Conservation (phyloP, 148 eudicot species). For the Arctostaphylos glauca region DNA sequence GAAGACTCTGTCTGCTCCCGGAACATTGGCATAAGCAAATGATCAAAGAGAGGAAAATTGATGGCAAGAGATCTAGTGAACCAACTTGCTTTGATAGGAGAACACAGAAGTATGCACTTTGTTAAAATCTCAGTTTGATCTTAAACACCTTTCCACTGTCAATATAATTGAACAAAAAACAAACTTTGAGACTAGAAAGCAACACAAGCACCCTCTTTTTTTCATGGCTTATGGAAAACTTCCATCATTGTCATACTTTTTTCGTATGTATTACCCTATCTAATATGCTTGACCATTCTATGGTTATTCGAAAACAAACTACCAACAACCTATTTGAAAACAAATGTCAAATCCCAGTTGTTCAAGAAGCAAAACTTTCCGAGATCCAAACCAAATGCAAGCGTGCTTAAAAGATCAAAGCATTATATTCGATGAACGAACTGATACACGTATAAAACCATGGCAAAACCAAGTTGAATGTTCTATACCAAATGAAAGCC, state of each 20-base stretch:
- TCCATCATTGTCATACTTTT: not conserved
- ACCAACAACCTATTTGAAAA: not conserved
- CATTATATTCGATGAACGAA: not conserved
- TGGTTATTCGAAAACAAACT: not conserved
- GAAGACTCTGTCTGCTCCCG: not conserved
- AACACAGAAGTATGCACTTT: not conserved
- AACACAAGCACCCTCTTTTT: not conserved
- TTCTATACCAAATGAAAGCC: not conserved
- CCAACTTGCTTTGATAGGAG: not conserved
- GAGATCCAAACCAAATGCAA: not conserved
- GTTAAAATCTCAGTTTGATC: not conserved
- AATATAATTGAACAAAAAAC: not conserved
- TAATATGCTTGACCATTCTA: not conserved
- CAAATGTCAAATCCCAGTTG: not conserved
- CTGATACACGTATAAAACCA: not conserved
- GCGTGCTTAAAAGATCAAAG: not conserved
- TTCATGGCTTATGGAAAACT: not conserved
- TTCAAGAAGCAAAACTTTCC: not conserved
- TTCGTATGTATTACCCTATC: not conserved
- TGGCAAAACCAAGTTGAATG: not conserved
- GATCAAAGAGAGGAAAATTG: slow-evolving; percentile 19
- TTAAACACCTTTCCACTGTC: not conserved
- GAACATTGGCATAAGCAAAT: not conserved
- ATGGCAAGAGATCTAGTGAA: not conserved
- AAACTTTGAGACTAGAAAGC: not conserved